phyloP scores from a whole-genome alignment of 441 rosid species.

The Pelargonium fulgidum region DNA sequence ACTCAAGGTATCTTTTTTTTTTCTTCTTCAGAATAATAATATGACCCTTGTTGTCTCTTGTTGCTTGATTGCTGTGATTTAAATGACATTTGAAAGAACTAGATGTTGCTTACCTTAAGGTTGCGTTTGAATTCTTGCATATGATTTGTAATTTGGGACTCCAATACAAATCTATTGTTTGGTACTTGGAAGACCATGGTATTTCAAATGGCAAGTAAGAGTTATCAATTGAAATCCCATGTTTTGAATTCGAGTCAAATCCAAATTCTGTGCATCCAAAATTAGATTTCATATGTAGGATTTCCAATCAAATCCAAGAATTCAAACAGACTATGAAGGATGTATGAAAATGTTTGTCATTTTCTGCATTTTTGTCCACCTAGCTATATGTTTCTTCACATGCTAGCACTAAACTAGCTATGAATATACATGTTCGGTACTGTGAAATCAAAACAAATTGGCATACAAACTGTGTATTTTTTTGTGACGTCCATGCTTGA shows the following conservation, averaged over 20 bases:
- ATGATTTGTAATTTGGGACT: not conserved
- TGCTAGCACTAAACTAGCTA: not conserved
- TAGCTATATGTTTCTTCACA: not conserved
- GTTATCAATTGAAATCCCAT: not conserved
- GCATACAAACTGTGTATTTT: constrained; percentile 7
- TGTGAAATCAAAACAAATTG: not conserved
- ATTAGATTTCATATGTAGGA: not conserved
- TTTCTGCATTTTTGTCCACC: constrained; percentile 1
- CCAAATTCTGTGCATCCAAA: not conserved
- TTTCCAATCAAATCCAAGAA: not conserved
- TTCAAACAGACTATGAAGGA: not conserved
- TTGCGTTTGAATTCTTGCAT: not conserved
- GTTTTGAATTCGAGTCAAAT: not conserved
- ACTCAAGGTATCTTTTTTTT: constrained; percentile 46
- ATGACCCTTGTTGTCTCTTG: constrained; percentile 10
- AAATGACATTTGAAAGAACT: not conserved
- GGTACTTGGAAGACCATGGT: no score
- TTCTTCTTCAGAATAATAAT: constrained; percentile 13
- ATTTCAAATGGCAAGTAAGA: not conserved
- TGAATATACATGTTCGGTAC: not conserved
- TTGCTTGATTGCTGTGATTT: not conserved
- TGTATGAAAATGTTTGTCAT: not conserved
- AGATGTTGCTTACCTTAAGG: not conserved
- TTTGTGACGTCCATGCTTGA: not conserved
- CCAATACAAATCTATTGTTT: not conserved